Conservation (phyloP, 78 protist genomes). For the Neovahlkampfia damariscottae region DNA sequence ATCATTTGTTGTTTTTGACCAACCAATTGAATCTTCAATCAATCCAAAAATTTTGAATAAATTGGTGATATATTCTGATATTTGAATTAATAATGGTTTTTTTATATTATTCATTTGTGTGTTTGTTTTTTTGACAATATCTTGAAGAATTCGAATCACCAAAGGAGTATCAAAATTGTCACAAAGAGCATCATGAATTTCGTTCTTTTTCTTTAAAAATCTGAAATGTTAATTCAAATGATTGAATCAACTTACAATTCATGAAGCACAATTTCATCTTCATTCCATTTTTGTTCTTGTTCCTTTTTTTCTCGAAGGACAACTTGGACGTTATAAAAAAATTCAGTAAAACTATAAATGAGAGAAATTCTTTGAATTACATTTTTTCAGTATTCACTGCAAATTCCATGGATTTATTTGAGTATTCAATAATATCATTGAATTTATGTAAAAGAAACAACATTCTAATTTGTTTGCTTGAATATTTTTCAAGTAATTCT, state of each 20-base stretch:
- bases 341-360: background rate
- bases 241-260: too few relatives aligned
- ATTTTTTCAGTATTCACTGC: background rate
- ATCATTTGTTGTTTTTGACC: background rate
- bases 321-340: background rate
- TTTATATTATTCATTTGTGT: background rate
- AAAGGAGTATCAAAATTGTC: slow-evolving; percentile 13
- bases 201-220: background rate
- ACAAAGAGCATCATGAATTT: slow-evolving; percentile 16
- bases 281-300: background rate
- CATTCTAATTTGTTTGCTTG: slow-evolving; percentile 36
- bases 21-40: slow-evolving; percentile 25
- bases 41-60: slow-evolving; percentile 47
- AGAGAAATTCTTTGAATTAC: too few relatives aligned
- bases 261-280: background rate
- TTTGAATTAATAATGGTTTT: background rate
- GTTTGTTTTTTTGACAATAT: background rate
- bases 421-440: slow-evolving; percentile 9
- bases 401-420: background rate
- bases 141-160: background rate
- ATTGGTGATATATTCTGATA: slow-evolving; percentile 15
- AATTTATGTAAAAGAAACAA: slow-evolving; percentile 37
- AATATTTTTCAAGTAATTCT: slow-evolving; percentile 2
- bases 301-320: background rate
- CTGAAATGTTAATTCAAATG: background rate